Evolutionary conservation across 495 filamentous ascomycete genomes (phyloP).

Genomic region (Aspergillus coremiiformis): DNA sequence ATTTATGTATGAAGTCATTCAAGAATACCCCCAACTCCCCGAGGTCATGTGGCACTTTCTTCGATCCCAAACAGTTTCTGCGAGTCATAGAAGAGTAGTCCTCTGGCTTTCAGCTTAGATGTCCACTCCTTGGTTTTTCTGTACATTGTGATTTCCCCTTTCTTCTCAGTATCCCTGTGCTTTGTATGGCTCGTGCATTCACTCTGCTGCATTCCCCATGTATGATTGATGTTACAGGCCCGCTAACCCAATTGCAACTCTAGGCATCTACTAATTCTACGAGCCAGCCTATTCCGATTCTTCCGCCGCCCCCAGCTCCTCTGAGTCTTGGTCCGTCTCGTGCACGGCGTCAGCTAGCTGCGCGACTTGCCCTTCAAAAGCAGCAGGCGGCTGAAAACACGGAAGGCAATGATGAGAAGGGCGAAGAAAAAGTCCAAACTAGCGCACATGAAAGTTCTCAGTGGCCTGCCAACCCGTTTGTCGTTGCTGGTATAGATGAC

Average conservation of each 20-base stretch:
- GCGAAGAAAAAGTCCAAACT: constrained; percentile 9
- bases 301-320: constrained; percentile 43
- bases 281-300: constrained; percentile 41
- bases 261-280: constrained; percentile 29
- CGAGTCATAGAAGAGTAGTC: constrained; percentile 15
- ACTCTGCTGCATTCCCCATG: neutral
- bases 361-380: constrained; percentile 71
- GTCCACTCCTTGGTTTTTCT: constrained; percentile 5
- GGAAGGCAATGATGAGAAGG: constrained; percentile 14
- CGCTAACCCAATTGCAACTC: neutral
- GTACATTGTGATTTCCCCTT: neutral
- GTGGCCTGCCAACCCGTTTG: constrained; percentile 39
- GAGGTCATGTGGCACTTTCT: constrained; percentile 11
- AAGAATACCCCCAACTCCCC: constrained; percentile 11
- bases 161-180: neutral
- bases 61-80: constrained; percentile 3
- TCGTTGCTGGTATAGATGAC: constrained; percentile 38
- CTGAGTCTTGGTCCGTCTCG: constrained; percentile 72
- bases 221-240: neutral
- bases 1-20: constrained; percentile 15
- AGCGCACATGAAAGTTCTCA: constrained; percentile 15
- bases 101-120: constrained; percentile 4
- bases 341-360: constrained; percentile 78
- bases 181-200: neutral
- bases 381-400: constrained; percentile 45